Conservation (phyloP, 2,329 filamentous ascomycete species). For the Pyrenochaeta sp. region DNA sequence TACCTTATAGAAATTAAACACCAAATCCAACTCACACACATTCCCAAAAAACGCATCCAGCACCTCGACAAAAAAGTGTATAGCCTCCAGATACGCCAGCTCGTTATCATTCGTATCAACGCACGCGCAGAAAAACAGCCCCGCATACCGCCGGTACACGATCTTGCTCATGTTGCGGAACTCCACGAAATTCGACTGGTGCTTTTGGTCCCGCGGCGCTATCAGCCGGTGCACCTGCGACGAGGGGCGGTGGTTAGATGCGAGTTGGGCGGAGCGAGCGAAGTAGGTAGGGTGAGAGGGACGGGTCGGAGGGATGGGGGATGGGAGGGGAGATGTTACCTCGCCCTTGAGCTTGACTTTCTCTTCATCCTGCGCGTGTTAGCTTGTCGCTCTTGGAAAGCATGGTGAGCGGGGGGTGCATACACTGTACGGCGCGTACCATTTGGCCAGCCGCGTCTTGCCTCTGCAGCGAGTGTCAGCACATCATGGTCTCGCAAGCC, state of each 20-base stretch:
- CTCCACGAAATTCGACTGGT: conserved; percentile 99
- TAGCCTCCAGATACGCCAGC: conserved; percentile 93
- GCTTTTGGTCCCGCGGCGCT: conserved; percentile 96
- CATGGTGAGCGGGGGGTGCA: too few relatives aligned
- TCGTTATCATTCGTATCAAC: conserved; percentile 99
- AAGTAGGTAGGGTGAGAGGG: conserved; percentile 2
- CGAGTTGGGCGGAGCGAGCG: conserved; percentile 4
- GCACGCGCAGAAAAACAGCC: conserved; percentile 98
- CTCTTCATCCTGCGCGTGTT: conserved; percentile 80
- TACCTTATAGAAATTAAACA: conserved; percentile 75
- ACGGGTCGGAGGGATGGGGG: conserved; percentile 6
- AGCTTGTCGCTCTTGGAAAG: too few relatives aligned
- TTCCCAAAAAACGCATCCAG: conserved; percentile 99
- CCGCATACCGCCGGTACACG: conserved; percentile 95
- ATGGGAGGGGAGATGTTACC: too few relatives aligned
- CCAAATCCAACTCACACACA: conserved; percentile 94
- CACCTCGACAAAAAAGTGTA: conserved; percentile 99
- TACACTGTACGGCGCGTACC: conserved; percentile 95
- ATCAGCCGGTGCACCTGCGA: conserved; percentile 93
- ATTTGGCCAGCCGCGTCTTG: conserved; percentile 97
- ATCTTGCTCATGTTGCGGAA: conserved; percentile 88
- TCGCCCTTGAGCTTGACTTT: conserved; percentile 99
- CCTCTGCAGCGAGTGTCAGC: conserved; percentile 67
- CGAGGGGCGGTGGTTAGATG: background rate
- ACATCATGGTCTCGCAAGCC: too few relatives aligned